Conservation (phyloP, 805 yeast species). For the Candida chauliodis region DNA sequence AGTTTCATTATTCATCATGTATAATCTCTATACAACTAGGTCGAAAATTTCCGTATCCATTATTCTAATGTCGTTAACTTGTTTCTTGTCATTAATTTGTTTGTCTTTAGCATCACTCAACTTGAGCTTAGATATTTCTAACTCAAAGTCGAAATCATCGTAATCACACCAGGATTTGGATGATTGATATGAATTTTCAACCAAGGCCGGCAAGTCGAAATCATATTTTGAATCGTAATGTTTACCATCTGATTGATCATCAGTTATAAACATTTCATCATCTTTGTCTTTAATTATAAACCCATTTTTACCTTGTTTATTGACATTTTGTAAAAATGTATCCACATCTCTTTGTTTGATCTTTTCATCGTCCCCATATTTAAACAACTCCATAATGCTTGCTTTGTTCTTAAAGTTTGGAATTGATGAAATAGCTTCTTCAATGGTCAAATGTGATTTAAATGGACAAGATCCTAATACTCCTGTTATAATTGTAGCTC, state of each 20-base stretch:
- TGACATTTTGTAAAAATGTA: conserved; percentile 28
- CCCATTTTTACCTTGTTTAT: conserved; percentile 33
- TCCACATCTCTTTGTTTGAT: conserved; percentile 32
- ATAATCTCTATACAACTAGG: conserved; percentile 5
- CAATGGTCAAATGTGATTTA: conserved; percentile 25
- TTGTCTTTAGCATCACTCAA: not conserved
- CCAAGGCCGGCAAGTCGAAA: conserved; percentile 23
- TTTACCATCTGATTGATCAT: not conserved
- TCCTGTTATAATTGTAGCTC: conserved; percentile 47
- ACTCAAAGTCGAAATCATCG: conserved; percentile 13
- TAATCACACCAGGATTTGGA: conserved; percentile 33
- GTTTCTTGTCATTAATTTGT: not conserved
- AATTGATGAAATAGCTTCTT: not conserved
- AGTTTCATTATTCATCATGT: not conserved
- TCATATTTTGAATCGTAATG: not conserved
- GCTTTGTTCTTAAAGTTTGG: conserved; percentile 8
- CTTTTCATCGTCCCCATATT: conserved; percentile 34
- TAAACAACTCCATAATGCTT: conserved; percentile 40
- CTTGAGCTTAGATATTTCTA: conserved; percentile 7
- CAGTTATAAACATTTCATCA: not conserved
- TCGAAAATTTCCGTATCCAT: conserved; percentile 8
- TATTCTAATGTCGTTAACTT: conserved; percentile 4
- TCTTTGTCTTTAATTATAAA: conserved; percentile 16
- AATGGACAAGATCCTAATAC: conserved; percentile 54
- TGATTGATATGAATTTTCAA: conserved; percentile 28